Conservation (phyloP, 805 yeast genomes). For the Nakazawaea sp. region DNA sequence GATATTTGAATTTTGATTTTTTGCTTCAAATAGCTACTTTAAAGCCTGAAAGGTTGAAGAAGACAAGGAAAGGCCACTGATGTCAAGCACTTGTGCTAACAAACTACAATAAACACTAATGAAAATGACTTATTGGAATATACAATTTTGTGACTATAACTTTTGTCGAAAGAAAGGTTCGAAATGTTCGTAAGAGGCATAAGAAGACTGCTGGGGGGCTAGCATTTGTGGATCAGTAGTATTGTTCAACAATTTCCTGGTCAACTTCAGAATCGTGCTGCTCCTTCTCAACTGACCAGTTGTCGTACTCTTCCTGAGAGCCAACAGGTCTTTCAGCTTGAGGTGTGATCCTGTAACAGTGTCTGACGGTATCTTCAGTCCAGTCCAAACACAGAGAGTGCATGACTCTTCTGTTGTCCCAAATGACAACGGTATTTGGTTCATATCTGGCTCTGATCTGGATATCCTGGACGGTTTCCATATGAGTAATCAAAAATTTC, state of each 20-base stretch:
- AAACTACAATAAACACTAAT: too few species aligned
- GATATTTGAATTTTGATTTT: too few species aligned
- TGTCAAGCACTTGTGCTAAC: too few species aligned
- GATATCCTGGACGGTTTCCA: constrained; percentile 47
- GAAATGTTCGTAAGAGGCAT: too few species aligned
- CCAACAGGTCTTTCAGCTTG: constrained; percentile 61
- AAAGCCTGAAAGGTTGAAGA: too few species aligned
- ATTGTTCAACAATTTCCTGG: constrained; percentile 2
- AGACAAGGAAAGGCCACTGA: too few species aligned
- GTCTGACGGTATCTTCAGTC: constrained; percentile 61
- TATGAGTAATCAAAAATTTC: constrained; percentile 46
- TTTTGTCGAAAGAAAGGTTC: too few species aligned
- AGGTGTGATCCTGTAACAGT: constrained; percentile 68
- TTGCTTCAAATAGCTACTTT: too few species aligned
- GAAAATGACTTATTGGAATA: too few species aligned
- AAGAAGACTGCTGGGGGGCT: too few species aligned
- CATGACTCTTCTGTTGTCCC: constrained; percentile 72
- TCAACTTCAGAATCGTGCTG: constrained; percentile 1
- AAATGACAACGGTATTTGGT: constrained; percentile 60
- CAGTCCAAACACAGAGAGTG: constrained; percentile 72
- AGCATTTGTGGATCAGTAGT: too few species aligned
- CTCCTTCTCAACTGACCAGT: constrained; percentile 25
- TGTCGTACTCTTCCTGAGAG: constrained; percentile 22
- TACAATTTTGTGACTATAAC: too few species aligned
- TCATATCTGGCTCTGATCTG: constrained; percentile 70